Conservation (phyloP, 495 filamentous ascomycete genomes). For the Penicillium soppii region DNA sequence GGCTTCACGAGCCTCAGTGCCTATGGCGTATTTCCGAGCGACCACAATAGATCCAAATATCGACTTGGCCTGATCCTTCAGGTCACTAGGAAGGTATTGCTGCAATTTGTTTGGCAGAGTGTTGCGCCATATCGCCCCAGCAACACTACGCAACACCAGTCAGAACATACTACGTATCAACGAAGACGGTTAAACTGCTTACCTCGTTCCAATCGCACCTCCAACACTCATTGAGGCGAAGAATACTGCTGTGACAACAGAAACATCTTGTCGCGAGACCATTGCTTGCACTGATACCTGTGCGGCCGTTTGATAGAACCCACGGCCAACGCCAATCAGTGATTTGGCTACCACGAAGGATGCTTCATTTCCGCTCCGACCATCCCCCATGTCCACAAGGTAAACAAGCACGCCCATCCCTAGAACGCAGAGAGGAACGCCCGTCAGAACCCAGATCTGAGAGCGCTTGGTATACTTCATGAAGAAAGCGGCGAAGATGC, state of each 20-base stretch:
- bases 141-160: slow-evolving; percentile 12
- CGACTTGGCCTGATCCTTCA: slow-evolving; percentile 17
- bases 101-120: slow-evolving; percentile 18
- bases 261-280: slow-evolving; percentile 21
- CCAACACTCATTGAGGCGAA: slow-evolving; percentile 27
- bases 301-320: slow-evolving; percentile 25
- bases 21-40: slow-evolving; percentile 18
- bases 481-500: slow-evolving; percentile 22
- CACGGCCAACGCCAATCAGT: slow-evolving; percentile 24
- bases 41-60: slow-evolving; percentile 24
- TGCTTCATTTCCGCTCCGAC: slow-evolving; percentile 19
- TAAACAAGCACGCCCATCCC: slow-evolving; percentile 26
- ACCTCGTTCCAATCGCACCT: slow-evolving; percentile 27
- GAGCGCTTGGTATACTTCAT: slow-evolving; percentile 28
- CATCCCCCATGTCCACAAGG: slow-evolving; percentile 23
- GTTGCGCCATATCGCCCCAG: slow-evolving; percentile 28
- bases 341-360: slow-evolving; percentile 23
- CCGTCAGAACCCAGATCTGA: slow-evolving; percentile 25
- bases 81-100: slow-evolving; percentile 15
- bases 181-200: neutral
- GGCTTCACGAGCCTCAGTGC: slow-evolving; percentile 13
- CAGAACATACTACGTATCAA: neutral
- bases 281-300: slow-evolving; percentile 26
- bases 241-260: slow-evolving; percentile 25
- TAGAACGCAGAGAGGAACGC: slow-evolving; percentile 22